Conservation (phyloP, 345 rosid genomes). For the Acer saccharum region DNA sequence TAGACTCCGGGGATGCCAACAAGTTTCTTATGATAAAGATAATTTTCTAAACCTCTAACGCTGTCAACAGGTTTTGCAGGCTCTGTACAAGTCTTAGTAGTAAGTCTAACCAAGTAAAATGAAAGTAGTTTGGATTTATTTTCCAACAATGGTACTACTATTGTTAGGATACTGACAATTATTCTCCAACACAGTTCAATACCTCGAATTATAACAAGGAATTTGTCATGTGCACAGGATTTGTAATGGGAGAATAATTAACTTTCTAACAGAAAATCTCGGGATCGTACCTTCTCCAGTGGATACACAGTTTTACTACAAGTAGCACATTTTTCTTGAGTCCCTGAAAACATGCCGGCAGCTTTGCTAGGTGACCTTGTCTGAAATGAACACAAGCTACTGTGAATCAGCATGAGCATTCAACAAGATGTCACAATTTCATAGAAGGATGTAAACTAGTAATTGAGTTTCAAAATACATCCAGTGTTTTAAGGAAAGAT, state of each 20-base stretch:
- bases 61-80: not conserved
- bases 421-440: not conserved
- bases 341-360: conserved; percentile 95
- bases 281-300: conserved; percentile 76
- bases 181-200: not conserved
- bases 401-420: conserved; percentile 24
- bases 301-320: conserved; percentile 98
- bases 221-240: not conserved
- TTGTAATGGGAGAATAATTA: not conserved
- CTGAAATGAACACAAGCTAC: conserved; percentile 51
- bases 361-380: conserved; percentile 93
- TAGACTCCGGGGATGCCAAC: not conserved
- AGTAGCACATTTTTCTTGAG: conserved; percentile 94
- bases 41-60: not conserved
- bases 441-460: conserved; percentile 3
- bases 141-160: not conserved
- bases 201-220: not conserved
- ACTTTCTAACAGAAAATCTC: conserved; percentile 3
- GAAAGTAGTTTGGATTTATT: not conserved
- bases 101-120: not conserved
- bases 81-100: not conserved
- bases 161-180: not conserved
- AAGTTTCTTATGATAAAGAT: not conserved
- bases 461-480: conserved; percentile 16
- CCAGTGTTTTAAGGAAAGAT: conserved; percentile 16